phyloP scores from a whole-genome alignment of 768 basidiomycete genomes.

The Fomitopsis pulvina region DNA sequence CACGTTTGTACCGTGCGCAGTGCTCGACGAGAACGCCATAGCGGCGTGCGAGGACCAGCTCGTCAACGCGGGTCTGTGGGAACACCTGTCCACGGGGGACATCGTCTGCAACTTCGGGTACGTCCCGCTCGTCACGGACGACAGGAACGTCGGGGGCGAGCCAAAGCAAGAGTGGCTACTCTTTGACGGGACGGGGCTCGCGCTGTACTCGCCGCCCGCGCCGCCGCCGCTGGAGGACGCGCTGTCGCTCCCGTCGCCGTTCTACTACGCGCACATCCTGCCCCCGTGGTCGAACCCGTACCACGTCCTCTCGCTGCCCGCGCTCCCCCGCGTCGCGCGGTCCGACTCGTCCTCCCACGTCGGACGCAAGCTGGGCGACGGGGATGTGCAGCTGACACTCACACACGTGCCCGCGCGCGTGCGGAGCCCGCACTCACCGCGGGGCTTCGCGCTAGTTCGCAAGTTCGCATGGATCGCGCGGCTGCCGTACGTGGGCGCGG shows the following conservation, averaged over 20 bases:
- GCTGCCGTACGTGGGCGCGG: slow-evolving; percentile 29
- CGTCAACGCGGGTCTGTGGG: slow-evolving; percentile 61
- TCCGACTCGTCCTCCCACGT: slow-evolving; percentile 23
- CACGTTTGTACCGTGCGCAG: slow-evolving; percentile 66
- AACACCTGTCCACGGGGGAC: slow-evolving; percentile 69
- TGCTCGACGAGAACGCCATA: slow-evolving; percentile 41
- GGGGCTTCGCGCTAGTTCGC: slow-evolving; percentile 52
- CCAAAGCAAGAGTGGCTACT: slow-evolving; percentile 49
- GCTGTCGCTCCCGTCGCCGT: slow-evolving; percentile 64
- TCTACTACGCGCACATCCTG: slow-evolving; percentile 69
- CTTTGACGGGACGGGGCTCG: slow-evolving; percentile 58
- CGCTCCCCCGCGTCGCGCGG: slow-evolving; percentile 22
- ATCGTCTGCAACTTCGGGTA: slow-evolving; percentile 78
- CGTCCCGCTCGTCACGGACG: slow-evolving; percentile 37
- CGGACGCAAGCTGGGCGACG: slow-evolving; percentile 4
- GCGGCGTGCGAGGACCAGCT: slow-evolving; percentile 64
- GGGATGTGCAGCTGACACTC: slow-evolving; percentile 37
- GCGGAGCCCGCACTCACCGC: slow-evolving; percentile 53
- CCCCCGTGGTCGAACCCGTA: slow-evolving; percentile 26
- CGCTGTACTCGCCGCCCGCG: slow-evolving; percentile 52
- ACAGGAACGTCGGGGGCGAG: slow-evolving; percentile 18
- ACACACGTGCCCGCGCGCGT: slow-evolving; percentile 40
- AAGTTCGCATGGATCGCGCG: slow-evolving; percentile 63
- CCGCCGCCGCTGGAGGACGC: slow-evolving; percentile 49
- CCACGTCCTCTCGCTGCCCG: slow-evolving; percentile 24